Percentiles rank a stretch among this genome's conserved stretches.
Conservation (phyloP, 345 rosid genomes). For the Mangifera indica region DNA sequence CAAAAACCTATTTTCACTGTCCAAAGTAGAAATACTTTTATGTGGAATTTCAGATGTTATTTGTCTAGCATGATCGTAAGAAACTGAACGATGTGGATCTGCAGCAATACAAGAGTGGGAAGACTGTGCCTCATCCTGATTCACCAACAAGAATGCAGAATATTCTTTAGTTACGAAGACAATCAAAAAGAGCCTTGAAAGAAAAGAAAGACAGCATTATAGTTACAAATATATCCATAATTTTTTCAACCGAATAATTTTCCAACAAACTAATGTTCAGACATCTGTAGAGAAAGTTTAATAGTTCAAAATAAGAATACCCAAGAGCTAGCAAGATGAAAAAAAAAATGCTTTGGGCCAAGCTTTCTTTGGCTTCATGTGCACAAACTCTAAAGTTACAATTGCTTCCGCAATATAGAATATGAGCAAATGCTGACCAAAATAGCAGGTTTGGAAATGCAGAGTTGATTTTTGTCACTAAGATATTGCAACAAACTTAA, state of each 20-base stretch:
- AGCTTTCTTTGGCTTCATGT: neutral
- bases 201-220: neutral
- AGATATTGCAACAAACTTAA: neutral
- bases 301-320: neutral
- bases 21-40: slow-evolving; percentile 35
- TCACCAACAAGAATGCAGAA: slow-evolving; percentile 10
- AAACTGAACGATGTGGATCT: slow-evolving; percentile 34
- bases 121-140: slow-evolving; percentile 58
- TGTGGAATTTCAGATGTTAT: slow-evolving; percentile 41
- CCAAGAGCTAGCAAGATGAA: neutral
- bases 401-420: neutral
- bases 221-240: neutral
- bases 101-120: slow-evolving; percentile 36
- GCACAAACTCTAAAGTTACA: neutral
- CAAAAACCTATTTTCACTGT: slow-evolving; percentile 54
- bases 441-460: neutral
- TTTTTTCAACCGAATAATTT: neutral
- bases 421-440: neutral
- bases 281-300: neutral
- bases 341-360: neutral
- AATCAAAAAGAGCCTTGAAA: neutral
- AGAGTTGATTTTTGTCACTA: too few relatives aligned
- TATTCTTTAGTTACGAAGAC: neutral
- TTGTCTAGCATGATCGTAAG: slow-evolving; percentile 42
- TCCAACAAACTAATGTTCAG: neutral